A percentile compares a stretch with the other conserved stretches of the same genome.
phyloP scores from a whole-genome alignment of 805 yeast species.

The Sungouiozyma intestinalis region DNA sequence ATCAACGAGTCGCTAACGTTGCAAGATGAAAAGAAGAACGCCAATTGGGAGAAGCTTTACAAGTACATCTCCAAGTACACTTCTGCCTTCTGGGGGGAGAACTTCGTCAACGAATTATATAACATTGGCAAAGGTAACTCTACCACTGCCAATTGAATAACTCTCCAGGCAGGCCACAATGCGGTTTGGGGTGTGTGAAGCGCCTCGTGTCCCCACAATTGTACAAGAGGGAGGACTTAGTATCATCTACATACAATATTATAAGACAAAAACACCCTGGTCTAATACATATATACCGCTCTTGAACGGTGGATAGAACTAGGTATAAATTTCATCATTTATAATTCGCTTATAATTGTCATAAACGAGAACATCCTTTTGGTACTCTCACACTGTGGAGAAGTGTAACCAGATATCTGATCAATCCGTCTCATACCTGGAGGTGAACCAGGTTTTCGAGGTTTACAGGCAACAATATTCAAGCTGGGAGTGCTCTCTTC shows the following conservation, averaged over 20 bases:
- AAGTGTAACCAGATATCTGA: no score
- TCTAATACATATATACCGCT: no score
- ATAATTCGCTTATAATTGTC: background rate
- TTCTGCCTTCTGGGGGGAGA: slow-evolving; percentile 94
- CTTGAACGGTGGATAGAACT: no score
- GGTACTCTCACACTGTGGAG: background rate
- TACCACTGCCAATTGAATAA: background rate
- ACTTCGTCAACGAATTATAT: slow-evolving; percentile 77
- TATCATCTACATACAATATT: background rate
- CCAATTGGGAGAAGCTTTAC: slow-evolving; percentile 76
- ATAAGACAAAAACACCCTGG: no score
- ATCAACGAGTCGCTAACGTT: slow-evolving; percentile 79
- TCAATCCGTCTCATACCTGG: no score
- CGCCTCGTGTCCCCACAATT: no score
- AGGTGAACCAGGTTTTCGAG: no score
- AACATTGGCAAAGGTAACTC: slow-evolving; percentile 22
- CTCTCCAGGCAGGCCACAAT: background rate
- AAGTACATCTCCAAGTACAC: slow-evolving; percentile 87
- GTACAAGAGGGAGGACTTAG: no score
- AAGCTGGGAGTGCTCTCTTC: no score
- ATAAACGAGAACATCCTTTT: no score
- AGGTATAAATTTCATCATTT: no score
- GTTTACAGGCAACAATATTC: no score
- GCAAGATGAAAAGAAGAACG: slow-evolving; percentile 66
- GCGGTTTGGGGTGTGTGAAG: background rate